phyloP scores from a whole-genome alignment of 2,329 filamentous ascomycete genomes.

The Clonostachys byssicola region DNA sequence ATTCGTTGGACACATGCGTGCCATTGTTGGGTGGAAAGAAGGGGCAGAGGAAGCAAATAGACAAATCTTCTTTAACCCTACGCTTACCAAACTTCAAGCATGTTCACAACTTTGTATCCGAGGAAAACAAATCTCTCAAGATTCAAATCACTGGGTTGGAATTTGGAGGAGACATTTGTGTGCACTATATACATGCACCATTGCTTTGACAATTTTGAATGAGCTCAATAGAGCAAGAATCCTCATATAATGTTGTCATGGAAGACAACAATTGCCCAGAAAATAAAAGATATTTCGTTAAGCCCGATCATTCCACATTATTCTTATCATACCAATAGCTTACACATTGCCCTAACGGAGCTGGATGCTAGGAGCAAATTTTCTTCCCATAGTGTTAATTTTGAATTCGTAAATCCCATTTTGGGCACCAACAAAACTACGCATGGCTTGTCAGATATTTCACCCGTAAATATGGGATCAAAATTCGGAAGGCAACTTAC shows the following conservation, averaged over 20 bases:
- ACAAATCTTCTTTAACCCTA: too few relatives aligned
- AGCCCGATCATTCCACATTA: background rate
- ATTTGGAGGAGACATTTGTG: too few relatives aligned
- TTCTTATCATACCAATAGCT: background rate
- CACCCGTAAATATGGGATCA: background rate
- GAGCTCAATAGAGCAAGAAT: background rate
- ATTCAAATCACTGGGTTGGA: too few relatives aligned
- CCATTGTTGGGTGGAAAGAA: too few relatives aligned
- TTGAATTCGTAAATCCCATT: slow-evolving; percentile 74
- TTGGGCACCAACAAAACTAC: slow-evolving; percentile 60
- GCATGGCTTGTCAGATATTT: slow-evolving; percentile 9
- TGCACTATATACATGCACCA: too few relatives aligned
- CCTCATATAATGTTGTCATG: background rate
- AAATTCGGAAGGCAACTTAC: slow-evolving; percentile 35
- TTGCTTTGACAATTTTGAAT: background rate
- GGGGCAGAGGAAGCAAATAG: too few relatives aligned
- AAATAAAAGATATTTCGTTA: background rate
- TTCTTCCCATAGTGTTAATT: slow-evolving; percentile 60
- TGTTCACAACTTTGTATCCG: too few relatives aligned
- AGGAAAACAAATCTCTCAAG: too few relatives aligned
- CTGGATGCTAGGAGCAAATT: slow-evolving; percentile 50
- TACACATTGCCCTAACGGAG: slow-evolving; percentile 36
- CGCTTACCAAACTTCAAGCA: too few relatives aligned
- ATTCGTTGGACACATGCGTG: too few relatives aligned
- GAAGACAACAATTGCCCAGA: background rate